Evolutionary conservation across 2,329 filamentous ascomycete genomes (phyloP), one percentile per base, ranked within the genome.

Genomic region (Thelonectria rubi): DNA sequence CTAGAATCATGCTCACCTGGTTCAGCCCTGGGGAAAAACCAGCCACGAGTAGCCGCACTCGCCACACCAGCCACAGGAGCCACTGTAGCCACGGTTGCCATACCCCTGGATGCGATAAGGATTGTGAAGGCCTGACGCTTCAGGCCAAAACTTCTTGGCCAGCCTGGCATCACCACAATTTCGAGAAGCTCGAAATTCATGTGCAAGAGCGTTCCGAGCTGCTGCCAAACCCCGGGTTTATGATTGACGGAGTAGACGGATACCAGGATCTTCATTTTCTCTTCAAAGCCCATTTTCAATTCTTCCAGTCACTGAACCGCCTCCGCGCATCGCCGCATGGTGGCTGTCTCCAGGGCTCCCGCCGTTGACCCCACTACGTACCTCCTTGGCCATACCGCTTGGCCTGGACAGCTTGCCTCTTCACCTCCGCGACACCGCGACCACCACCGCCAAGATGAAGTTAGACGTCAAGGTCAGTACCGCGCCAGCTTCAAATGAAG

Each of bases 401-500:
- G 63, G 59, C 60, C 65, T 68, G 64, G 67, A 65, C 71, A 73
- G 69, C 70, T 71, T 72, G 66, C 69, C 63, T 61, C 69, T 71
- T 70, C 65, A 70, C 63, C 65, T 64, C 63, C 65, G 67, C 67
- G 68, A 64, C 59, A 61, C 64, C 62, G 65, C 64, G 64, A 69
- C 62, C 62, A 58, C 63, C 55, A 67, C 62, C 60, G 59, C 67
- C 72, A 79, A 66, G 52, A 79, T 79, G 77, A 79, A 76, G 72
- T 73, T 79, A 71, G 77, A 79, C 74, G 77, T 79, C 65, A 79
- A 79, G 76, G 77, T 79, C 46, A 72, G 76, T 72, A 18, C 57
- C 32, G 43, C 56, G 37, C 42, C 45, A 39, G 37, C 18, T 39
- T 20, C 20, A 15, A 5, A 1, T 34, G 12, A 60, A 42, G 58